Base-by-base conservation (phyloP, 371 early-diverging fungal species). In the Umbelopsis sp. region DNA sequence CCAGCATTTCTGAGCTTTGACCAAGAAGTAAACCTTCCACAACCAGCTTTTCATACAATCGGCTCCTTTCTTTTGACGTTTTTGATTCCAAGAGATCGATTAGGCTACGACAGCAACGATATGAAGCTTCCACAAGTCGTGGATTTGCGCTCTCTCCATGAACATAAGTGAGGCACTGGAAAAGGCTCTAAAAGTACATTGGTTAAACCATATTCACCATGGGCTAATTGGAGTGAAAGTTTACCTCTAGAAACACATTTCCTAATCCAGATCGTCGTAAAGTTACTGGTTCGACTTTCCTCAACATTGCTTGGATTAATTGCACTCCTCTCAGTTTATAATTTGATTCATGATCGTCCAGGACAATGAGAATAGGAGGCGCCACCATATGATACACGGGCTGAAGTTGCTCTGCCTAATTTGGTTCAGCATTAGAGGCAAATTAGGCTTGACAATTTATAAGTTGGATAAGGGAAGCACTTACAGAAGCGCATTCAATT, bases 181-280 rank as follows among this genome's bases (percentile, higher is more conserved):
- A 82, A 1, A 82, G 50, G 12, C 76, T 70, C 81, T 81, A 51
- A 37, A 16, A 20, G 41, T 44, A 25, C 16, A 41, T 3, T 51
- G 12, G 52, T 20, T 51, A 9, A 63, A 4, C 32, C 1, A 37
- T 53, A 24, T 8, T 44, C 16, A 16, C n/a, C 63, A 20, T 50
- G 53, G 10, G 41, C 24, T 35, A 50, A 25, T 29, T 53, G 18
- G 14, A 20, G 52, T 22, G 35, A 41, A 41, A 7, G n/a, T 44
- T 65, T 72, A 76, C 81, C 74, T 81, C 82, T 16, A 75, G 48
- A 63, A 76, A 78, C 0, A 82, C 72, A 18, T 74, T 74, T 22
- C 77, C 78, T 3, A 80, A 41, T 4, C 77, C 76, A 22, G 38
- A 70, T 11, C 38, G 50, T 10, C 53, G 44, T 6, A 75, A 57